Evolutionary conservation across 768 basidiomycete species (phyloP).

Genomic region (Termitomyces sp.): DNA sequence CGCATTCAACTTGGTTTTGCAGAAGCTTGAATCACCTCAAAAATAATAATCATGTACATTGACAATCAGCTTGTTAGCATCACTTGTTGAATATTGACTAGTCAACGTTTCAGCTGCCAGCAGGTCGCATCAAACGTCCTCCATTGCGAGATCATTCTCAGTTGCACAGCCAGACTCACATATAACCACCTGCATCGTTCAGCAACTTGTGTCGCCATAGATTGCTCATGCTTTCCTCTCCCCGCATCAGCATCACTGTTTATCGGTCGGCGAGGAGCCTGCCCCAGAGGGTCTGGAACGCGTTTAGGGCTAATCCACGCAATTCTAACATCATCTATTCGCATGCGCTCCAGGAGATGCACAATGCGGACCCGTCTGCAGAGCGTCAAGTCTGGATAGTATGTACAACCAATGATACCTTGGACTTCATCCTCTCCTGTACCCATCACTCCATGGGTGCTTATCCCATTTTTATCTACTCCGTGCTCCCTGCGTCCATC

Average conservation of each 20-base stretch:
- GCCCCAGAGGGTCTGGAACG: slow-evolving; percentile 29
- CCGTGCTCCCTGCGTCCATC: background rate
- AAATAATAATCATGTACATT: too few relatives aligned
- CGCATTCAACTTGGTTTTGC: too few relatives aligned
- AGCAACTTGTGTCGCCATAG: too few relatives aligned
- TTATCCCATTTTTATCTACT: slow-evolving; percentile 15
- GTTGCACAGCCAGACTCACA: too few relatives aligned
- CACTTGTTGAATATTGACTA: too few relatives aligned
- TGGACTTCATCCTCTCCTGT: slow-evolving; percentile 8
- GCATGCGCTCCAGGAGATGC: slow-evolving; percentile 13
- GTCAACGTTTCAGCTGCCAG: too few relatives aligned
- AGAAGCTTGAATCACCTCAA: too few relatives aligned
- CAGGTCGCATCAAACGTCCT: too few relatives aligned
- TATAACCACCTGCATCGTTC: too few relatives aligned
- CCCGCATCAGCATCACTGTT: background rate
- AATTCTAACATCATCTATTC: slow-evolving; percentile 27
- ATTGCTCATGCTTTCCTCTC: too few relatives aligned
- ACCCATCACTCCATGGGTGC: slow-evolving; percentile 4
- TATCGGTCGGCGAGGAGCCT: slow-evolving; percentile 28
- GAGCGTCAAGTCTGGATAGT: slow-evolving; percentile 27
- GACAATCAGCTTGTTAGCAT: too few relatives aligned
- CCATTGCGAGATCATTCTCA: too few relatives aligned
- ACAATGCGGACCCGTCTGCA: background rate
- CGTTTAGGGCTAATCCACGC: slow-evolving; percentile 26
- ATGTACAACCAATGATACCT: slow-evolving; percentile 30